These are phyloP conservation scores for Spiraea crenata DNA, from an alignment of 331 rosid species.

Conservation along the genomic window DNA sequence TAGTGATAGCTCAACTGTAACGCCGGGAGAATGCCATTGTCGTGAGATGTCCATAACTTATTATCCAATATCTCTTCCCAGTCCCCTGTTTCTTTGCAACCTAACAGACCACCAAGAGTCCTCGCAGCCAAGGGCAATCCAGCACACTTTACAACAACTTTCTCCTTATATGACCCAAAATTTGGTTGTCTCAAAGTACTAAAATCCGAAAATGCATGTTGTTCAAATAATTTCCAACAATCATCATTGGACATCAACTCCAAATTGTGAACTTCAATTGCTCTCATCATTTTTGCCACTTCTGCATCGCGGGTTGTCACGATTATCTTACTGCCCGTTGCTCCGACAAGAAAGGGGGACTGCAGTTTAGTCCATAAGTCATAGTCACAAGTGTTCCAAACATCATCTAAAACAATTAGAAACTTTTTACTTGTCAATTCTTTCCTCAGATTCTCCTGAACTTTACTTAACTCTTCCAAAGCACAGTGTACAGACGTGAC, in stretches of 20 bases:
- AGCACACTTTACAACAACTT: slow-evolving; percentile 12
- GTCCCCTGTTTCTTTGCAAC: not conserved
- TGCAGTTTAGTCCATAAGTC: slow-evolving; percentile 1
- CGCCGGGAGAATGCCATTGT: slow-evolving; percentile 5
- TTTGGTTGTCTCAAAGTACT: no score
- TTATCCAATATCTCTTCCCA: slow-evolving; percentile 13
- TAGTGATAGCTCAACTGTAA: slow-evolving; percentile 10
- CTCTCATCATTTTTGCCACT: slow-evolving; percentile 12
- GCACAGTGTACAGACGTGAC: not conserved
- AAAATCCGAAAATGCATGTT: not conserved
- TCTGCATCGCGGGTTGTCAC: slow-evolving; percentile 9
- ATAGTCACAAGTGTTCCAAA: slow-evolving; percentile 4
- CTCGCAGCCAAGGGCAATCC: slow-evolving; percentile 17
- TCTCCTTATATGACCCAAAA: not conserved
- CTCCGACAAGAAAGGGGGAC: not conserved
- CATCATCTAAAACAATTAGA: slow-evolving; percentile 16
- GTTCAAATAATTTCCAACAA: slow-evolving; percentile 10
- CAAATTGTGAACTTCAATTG: not conserved
- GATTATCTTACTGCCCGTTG: slow-evolving; percentile 20
- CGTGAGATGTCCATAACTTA: not conserved
- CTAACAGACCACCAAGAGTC: slow-evolving; percentile 12
- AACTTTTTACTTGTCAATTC: slow-evolving; percentile 1
- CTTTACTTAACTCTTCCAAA: not conserved
- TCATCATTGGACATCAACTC: not conserved
- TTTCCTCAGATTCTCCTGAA: not conserved